Evolutionary conservation across 441 rosid species (phyloP).

Genomic region (Aleurites moluccanus): DNA sequence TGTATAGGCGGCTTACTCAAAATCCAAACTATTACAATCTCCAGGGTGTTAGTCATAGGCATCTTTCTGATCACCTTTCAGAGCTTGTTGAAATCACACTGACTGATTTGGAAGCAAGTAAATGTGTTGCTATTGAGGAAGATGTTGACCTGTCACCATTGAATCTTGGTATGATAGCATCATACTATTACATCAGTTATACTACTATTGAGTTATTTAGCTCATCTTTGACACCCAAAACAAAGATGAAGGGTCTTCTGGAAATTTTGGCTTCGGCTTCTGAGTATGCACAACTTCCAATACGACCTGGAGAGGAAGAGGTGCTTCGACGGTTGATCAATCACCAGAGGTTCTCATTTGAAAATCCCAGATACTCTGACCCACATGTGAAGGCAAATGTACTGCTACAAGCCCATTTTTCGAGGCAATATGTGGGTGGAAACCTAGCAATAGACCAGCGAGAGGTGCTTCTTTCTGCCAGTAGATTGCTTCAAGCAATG

Average conservation of each 20-base stretch:
- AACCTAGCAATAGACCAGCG: slow-evolving; percentile 75
- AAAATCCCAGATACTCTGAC: slow-evolving; percentile 69
- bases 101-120: slow-evolving; percentile 79
- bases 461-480: slow-evolving; percentile 75
- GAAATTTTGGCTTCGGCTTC: slow-evolving; percentile 94
- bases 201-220: slow-evolving; percentile 93
- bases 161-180: slow-evolving; percentile 91
- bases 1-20: too few relatives aligned
- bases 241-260: slow-evolving; percentile 90
- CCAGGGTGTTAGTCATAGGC: slow-evolving; percentile 88
- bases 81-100: slow-evolving; percentile 89
- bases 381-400: slow-evolving; percentile 93
- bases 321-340: slow-evolving; percentile 66
- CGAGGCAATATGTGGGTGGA: slow-evolving; percentile 71
- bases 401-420: slow-evolving; percentile 90
- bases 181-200: slow-evolving; percentile 82
- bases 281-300: slow-evolving; percentile 76
- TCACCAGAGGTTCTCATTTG: slow-evolving; percentile 94
- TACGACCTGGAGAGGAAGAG: slow-evolving; percentile 90
- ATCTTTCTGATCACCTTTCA: slow-evolving; percentile 96
- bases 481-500: slow-evolving; percentile 83
- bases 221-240: slow-evolving; percentile 71
- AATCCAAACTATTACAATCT: slow-evolving; percentile 97
- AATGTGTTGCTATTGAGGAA: slow-evolving; percentile 73
- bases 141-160: slow-evolving; percentile 71